Evolutionary conservation across 2,329 filamentous ascomycete species (phyloP).

Genomic region (Raffaelea deltoideospora): DNA sequence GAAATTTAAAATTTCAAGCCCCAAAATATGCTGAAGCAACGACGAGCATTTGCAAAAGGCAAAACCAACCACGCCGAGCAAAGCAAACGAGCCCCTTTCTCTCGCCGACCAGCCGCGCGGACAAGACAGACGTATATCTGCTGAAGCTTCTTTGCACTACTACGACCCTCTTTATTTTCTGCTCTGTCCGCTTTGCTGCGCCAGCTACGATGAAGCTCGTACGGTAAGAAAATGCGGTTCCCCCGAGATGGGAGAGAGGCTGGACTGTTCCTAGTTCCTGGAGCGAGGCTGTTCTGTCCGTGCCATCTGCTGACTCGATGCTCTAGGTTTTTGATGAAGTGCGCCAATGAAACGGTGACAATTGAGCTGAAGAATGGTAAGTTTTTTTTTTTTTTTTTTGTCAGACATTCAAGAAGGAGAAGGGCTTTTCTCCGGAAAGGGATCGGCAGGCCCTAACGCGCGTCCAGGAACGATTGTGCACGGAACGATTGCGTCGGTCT

Average conservation of each 20-base stretch:
- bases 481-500: conserved; percentile 92
- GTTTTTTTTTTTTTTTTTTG: no score
- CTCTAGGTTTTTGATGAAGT: conserved; percentile 94
- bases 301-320: conserved; percentile 21
- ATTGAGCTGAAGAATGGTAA: conserved; percentile 96
- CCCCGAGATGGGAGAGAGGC: background rate
- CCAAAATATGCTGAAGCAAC: no score
- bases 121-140: no score
- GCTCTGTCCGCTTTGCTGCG: background rate
- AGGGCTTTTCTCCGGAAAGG: no score
- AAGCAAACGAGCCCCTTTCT: background rate
- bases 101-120: background rate
- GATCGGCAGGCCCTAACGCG: background rate
- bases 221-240: conserved; percentile 48
- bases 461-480: conserved; percentile 75
- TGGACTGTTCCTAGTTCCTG: no score
- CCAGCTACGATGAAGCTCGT: conserved; percentile 80
- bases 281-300: background rate
- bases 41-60: background rate
- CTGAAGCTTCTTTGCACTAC: background rate
- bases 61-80: no score
- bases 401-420: no score
- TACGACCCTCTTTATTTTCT: background rate
- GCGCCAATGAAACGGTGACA: conserved; percentile 94
- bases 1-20: background rate